phyloP scores from a whole-genome alignment of 2,329 filamentous ascomycete genomes.

The Fusarium sp. region DNA sequence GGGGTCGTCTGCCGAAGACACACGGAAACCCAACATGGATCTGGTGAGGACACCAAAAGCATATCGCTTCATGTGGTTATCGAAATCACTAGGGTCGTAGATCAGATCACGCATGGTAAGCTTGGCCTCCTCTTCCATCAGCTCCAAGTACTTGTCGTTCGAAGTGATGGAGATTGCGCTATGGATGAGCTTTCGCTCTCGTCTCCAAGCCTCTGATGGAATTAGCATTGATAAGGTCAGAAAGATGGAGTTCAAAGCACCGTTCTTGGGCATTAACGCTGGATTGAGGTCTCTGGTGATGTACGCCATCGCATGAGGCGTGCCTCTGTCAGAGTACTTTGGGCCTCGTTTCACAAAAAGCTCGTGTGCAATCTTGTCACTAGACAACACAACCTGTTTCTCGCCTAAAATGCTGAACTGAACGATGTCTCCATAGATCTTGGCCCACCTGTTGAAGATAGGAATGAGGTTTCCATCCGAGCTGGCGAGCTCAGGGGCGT shows the following conservation, averaged over 20 bases:
- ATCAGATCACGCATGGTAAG: background rate
- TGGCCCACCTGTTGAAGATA: slow-evolving; percentile 3
- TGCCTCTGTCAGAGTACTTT: slow-evolving; percentile 4
- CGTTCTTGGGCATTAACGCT: background rate
- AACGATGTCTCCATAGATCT: background rate
- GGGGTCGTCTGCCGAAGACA: background rate
- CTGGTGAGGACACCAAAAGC: slow-evolving; percentile 2
- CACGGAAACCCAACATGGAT: slow-evolving; percentile 1
- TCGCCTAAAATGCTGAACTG: slow-evolving; percentile 9
- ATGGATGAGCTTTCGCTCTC: slow-evolving; percentile 3
- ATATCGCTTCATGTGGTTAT: slow-evolving; percentile 4
- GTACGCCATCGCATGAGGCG: background rate
- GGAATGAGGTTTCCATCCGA: slow-evolving; percentile 1
- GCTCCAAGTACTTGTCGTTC: background rate
- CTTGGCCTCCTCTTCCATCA: background rate
- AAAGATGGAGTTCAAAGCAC: background rate
- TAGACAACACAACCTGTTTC: slow-evolving; percentile 1
- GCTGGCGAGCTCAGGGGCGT: slow-evolving; percentile 6
- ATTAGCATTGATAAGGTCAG: background rate
- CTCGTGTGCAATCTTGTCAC: background rate
- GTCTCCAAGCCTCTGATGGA: slow-evolving; percentile 1
- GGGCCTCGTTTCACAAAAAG: background rate
- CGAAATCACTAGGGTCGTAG: background rate
- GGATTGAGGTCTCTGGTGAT: background rate
- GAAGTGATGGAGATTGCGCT: slow-evolving; percentile 2